phyloP scores from a whole-genome alignment of 805 yeast species.

The Candida cerambycidarum region DNA sequence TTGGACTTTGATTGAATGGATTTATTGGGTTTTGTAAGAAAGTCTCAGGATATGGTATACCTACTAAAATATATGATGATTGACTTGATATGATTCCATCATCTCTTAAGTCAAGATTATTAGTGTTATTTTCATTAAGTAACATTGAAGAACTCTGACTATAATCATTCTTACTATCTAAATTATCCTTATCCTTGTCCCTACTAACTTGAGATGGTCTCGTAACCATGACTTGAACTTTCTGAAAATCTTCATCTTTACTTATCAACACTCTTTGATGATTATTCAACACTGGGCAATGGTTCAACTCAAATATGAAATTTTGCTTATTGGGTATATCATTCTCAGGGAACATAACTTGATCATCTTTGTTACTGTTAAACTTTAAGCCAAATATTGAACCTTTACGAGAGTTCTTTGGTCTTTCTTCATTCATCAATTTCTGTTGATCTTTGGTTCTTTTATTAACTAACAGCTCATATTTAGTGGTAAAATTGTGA shows the following conservation, averaged over 20 bases:
- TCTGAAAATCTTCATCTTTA: constrained; percentile 27
- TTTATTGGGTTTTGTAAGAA: constrained; percentile 33
- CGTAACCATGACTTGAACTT: constrained; percentile 34
- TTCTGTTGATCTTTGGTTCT: constrained; percentile 30
- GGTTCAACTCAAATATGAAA: constrained; percentile 15
- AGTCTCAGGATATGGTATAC: constrained; percentile 43
- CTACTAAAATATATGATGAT: constrained; percentile 37
- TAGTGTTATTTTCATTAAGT: constrained; percentile 15
- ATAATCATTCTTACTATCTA: constrained; percentile 21
- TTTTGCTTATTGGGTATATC: constrained; percentile 15
- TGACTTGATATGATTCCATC: constrained; percentile 26
- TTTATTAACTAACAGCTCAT: constrained; percentile 40
- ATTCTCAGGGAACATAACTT: constrained; percentile 8
- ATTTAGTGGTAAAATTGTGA: constrained; percentile 39
- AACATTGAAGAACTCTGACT: constrained; percentile 37
- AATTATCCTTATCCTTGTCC: constrained; percentile 7
- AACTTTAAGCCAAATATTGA: constrained; percentile 43
- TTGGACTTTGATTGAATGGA: constrained; percentile 40
- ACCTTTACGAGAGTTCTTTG: constrained; percentile 31
- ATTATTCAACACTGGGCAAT: constrained; percentile 31
- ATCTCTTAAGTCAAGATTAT: constrained; percentile 11
- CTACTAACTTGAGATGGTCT: constrained; percentile 26
- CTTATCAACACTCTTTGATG: constrained; percentile 34
- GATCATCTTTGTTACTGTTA: constrained; percentile 18
- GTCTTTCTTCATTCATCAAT: constrained; percentile 17